Percentiles rank a stretch among this genome's conserved stretches.
These are phyloP conservation scores for Cryptococcus hybrid DNA, from an alignment of 1,284 basidiomycete genomes.

Conservation along the genomic window DNA sequence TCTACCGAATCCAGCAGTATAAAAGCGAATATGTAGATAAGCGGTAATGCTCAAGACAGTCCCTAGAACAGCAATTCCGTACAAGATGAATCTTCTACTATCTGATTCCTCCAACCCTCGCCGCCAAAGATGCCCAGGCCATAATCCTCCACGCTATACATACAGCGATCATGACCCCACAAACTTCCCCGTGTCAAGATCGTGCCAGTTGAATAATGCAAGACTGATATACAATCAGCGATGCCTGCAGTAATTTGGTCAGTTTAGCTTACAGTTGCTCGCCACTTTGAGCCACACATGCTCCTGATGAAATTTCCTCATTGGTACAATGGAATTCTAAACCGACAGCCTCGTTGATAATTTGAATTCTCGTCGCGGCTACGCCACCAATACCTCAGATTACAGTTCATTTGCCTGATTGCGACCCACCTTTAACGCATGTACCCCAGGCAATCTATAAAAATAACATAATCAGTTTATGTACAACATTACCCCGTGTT, in stretches of 20 bases:
- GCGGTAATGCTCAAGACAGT: too few species aligned
- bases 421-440: slow-evolving; percentile 22
- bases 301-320: slow-evolving; percentile 39
- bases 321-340: slow-evolving; percentile 47
- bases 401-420: background rate
- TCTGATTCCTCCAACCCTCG: slow-evolving; percentile 27
- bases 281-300: slow-evolving; percentile 50
- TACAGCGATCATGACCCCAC: slow-evolving; percentile 46
- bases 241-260: slow-evolving; percentile 4
- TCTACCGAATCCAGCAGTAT: too few species aligned
- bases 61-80: too few species aligned
- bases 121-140: slow-evolving; percentile 27
- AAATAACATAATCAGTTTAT: background rate
- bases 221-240: slow-evolving; percentile 15
- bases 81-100: background rate
- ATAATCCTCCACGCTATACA: slow-evolving; percentile 41
- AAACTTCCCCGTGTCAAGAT: slow-evolving; percentile 43
- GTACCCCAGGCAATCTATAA: slow-evolving; percentile 43
- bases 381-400: background rate
- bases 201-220: slow-evolving; percentile 42
- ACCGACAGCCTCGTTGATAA: slow-evolving; percentile 53
- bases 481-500: background rate
- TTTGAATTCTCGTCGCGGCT: slow-evolving; percentile 42
- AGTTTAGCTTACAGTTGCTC: slow-evolving; percentile 45
- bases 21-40: too few species aligned